Evolutionary conservation across 768 basidiomycete species (phyloP).

Genomic region (Xerocomellus chrysenteron): DNA sequence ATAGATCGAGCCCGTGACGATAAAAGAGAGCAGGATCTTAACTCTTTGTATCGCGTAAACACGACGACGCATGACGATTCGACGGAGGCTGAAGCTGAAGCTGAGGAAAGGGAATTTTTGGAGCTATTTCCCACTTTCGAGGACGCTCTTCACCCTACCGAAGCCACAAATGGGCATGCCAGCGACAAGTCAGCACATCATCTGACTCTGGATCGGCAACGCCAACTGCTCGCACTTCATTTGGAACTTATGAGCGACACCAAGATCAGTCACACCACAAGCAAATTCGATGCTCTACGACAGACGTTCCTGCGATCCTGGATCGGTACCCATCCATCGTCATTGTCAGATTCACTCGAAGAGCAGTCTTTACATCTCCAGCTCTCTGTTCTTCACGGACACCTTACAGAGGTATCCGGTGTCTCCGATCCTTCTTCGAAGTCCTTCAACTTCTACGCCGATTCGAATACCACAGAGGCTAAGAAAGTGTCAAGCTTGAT

Average conservation of each 20-base stretch:
- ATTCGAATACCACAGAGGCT: constrained; percentile 71
- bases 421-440: constrained; percentile 14
- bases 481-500: constrained; percentile 59
- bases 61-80: constrained; percentile 50
- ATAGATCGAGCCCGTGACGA: constrained; percentile 72
- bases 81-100: constrained; percentile 69
- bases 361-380: constrained; percentile 49
- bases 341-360: constrained; percentile 49
- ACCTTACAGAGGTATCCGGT: constrained; percentile 34
- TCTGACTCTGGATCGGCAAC: constrained; percentile 24
- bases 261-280: neutral
- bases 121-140: constrained; percentile 85
- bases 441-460: constrained; percentile 75
- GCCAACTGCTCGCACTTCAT: constrained; percentile 49
- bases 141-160: constrained; percentile 42
- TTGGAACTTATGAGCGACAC: constrained; percentile 37
- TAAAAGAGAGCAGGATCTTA: constrained; percentile 59
- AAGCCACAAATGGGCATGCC: neutral
- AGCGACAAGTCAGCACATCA: constrained; percentile 28
- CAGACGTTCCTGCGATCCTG: constrained; percentile 34
- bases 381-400: constrained; percentile 46
- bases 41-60: constrained; percentile 74
- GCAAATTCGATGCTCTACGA: constrained; percentile 36
- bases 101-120: constrained; percentile 82
- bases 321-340: constrained; percentile 29